Base-by-base conservation (phyloP, 75 land plant genomes). In the Cupressus sempervirens region DNA sequence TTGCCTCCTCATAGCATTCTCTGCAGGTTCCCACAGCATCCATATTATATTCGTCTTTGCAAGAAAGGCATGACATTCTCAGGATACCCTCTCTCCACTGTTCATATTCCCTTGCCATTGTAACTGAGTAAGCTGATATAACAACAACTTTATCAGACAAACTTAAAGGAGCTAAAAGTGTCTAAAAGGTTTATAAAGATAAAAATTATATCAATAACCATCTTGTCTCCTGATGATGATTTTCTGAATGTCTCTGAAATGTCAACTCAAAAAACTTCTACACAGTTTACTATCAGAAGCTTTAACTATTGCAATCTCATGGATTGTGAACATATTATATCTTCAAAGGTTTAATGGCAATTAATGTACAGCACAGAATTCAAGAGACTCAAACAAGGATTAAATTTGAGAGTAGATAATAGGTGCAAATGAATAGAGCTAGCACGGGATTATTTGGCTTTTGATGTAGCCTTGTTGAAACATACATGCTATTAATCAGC, bases 1-100 rank as follows among this genome's bases (percentile, higher is more conserved):
- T 90, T 29, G 96, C 96, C 83, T 94, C 96, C 85, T 93, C 93
- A 88, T 93, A 94, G 84, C 96, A 94, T 90, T 94, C 96, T 86
- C 87, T 87, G 91, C 96, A 94, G 41, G 94, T 94, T 10, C 96
- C 94, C 23, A 91, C 96, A 67, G 87, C 86, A 62, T 16, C 16
- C 34, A 86, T 75, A 14, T 23, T 86, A 89, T 93, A 93, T 65
- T 88, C 86, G 62, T 91, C 92, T 89, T 85, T 67, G 89, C 96
- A 94, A 83, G 96, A 94, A 30, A 91, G 74, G 91, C 96, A 94
- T 48, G 86, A 15, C 89, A 93, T 88, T 52, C 36, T 48, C 83
- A 20, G 30, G 65, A 82, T 32, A 52, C 26, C 8, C 54, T 82
- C 62, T 82, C 62, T 35, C 83, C 83, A 82, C 0, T 53, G 56